These are phyloP conservation scores for Kuraishia ogatae DNA, from an alignment of 805 yeast species.

Conservation along the genomic window DNA sequence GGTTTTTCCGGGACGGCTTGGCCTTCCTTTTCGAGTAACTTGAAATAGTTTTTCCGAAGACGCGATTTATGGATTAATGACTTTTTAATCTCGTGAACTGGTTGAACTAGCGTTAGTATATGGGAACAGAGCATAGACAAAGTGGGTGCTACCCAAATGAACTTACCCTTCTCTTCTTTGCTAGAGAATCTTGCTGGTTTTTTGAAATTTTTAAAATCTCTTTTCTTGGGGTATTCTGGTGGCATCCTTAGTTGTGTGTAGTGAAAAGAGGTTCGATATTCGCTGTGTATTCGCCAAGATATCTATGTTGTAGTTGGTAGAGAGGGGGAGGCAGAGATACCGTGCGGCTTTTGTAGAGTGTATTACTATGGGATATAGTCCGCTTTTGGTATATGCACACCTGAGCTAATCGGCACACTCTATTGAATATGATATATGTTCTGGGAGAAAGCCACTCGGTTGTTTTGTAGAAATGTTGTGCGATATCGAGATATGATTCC, in stretches of 20 bases:
- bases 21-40: slow-evolving; percentile 68
- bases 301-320: background rate
- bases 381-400: background rate
- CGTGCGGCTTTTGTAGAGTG: background rate
- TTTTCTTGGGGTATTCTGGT: background rate
- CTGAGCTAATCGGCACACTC: background rate
- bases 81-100: slow-evolving; percentile 58
- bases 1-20: slow-evolving; percentile 37
- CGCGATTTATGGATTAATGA: slow-evolving; percentile 76
- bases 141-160: too few relatives aligned
- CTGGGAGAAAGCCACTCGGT: too few relatives aligned
- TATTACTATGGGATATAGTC: background rate
- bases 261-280: background rate
- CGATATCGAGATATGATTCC: background rate
- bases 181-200: background rate
- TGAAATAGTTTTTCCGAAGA: slow-evolving; percentile 73
- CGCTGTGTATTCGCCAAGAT: background rate
- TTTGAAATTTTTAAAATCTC: background rate
- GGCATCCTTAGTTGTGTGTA: background rate
- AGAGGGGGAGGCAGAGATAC: background rate
- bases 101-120: background rate
- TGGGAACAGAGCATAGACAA: too few relatives aligned
- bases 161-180: background rate
- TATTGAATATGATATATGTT: too few relatives aligned
- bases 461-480: too few relatives aligned